Conservation (phyloP, 2,329 filamentous ascomycete genomes). For the Sphaerostilbella broomeana region DNA sequence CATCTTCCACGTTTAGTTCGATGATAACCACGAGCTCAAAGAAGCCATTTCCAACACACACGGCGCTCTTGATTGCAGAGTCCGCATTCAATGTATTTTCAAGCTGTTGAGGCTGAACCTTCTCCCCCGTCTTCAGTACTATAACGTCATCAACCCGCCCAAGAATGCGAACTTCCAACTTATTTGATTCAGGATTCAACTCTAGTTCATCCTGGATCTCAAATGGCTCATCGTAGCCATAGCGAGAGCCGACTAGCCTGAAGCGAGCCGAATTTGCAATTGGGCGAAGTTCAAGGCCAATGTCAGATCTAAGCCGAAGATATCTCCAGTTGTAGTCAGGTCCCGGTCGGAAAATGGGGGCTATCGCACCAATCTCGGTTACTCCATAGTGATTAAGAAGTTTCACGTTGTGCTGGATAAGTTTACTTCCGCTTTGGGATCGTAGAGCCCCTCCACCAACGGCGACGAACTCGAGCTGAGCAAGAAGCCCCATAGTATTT, state of each 20-base stretch:
- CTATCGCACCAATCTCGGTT: constrained; percentile 29
- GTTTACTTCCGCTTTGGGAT: constrained; percentile 17
- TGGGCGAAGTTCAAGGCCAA: constrained; percentile 21
- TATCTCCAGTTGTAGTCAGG: constrained; percentile 27
- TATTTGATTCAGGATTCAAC: constrained; percentile 20
- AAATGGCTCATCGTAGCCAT: constrained; percentile 22
- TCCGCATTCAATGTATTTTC: constrained; percentile 17
- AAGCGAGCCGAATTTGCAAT: constrained; percentile 8
- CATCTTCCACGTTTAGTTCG: constrained; percentile 13
- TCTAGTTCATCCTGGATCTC: constrained; percentile 28
- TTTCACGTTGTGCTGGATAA: constrained; percentile 20
- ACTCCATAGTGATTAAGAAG: constrained; percentile 31
- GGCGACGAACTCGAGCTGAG: constrained; percentile 25
- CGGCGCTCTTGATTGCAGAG: constrained; percentile 15
- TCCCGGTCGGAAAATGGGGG: constrained; percentile 26
- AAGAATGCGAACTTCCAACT: neutral
- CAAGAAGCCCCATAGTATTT: constrained; percentile 14
- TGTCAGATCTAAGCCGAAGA: constrained; percentile 26
- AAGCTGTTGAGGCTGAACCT: constrained; percentile 19
- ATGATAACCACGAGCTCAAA: constrained; percentile 20
- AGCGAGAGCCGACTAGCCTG: constrained; percentile 23
- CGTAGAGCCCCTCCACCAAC: constrained; percentile 28
- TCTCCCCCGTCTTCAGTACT: constrained; percentile 21
- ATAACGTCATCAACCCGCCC: constrained; percentile 26
- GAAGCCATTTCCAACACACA: constrained; percentile 18